Evolutionary conservation across 139 green algal species (phyloP), one percentile per base, ranked within the genome.

Genomic region (Coccomyxa sp.): DNA sequence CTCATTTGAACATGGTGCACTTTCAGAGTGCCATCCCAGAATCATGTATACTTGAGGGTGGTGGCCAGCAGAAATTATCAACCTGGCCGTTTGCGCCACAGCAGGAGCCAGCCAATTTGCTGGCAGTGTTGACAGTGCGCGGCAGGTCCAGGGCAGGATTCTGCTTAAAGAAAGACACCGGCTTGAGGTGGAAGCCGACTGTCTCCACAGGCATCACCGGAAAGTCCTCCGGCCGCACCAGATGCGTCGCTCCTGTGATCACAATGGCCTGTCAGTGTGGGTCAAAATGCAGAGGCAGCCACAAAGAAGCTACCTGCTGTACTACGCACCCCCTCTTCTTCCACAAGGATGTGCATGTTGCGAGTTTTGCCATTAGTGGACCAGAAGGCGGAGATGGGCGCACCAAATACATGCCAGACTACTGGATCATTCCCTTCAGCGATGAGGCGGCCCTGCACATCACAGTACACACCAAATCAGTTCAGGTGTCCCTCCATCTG

Each of bases 121-220:
- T 71, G 9, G 63, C 63, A 11, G 63, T 71, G 63, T 71, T 71
- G 63, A 71, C 21, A 25, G 63, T 71, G 18, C 63, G 63, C 18
- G 74, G 74, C 1, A 78, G 27, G 74, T 78, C 74, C 25, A 78
- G 11, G 74, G 74, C 74, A 38, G 74, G 74, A 27, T 78, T 78
- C 23, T 57, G n/a, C n/a, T 32, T 38, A 10, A 78, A 78, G 74
- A 78, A 78, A 27, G 14, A 21, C 14, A 38, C 74, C 23, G 74
- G 74, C 74, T 78, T 78, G 3, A 78, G 74, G 9, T 78, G 74
- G 25, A 78, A 78, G 27, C 74, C 74, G 0, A 78, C 74, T 16
- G 74, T 78, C 74, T 78, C 74, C n/a, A 78, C 74, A 38, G 74
- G 74, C 74, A 78, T 78, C 74, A 78, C 74, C 25, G 63, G 63